Conservation (phyloP, 164 flowering plant genomes). For the Sedum album region DNA sequence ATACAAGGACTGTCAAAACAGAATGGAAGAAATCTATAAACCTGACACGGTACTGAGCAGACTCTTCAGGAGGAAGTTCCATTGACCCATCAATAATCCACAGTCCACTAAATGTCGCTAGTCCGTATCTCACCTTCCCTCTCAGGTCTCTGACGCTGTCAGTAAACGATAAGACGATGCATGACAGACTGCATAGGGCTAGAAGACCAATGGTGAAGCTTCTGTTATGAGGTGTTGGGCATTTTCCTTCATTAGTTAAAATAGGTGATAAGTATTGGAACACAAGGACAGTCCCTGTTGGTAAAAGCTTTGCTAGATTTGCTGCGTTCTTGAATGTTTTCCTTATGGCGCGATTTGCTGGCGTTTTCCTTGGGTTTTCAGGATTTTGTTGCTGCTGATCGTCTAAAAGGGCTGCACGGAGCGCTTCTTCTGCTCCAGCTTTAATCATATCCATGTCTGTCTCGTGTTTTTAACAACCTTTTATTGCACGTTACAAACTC, state of each 20-base stretch:
- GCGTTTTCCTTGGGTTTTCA: conserved; percentile 3
- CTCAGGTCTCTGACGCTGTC: conserved; percentile 10
- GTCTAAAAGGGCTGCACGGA: neutral
- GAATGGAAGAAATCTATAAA: conserved; percentile 12
- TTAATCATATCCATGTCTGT: neutral
- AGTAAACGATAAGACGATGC: conserved; percentile 7
- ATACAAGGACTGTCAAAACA: conserved; percentile 8
- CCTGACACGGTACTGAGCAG: neutral
- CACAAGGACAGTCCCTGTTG: conserved; percentile 12
- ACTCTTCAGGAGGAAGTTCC: conserved; percentile 1
- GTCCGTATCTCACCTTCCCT: conserved; percentile 10
- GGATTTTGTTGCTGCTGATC: neutral
- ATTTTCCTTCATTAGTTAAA: conserved; percentile 12
- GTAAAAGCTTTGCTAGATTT: conserved; percentile 10
- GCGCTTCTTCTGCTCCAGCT: neutral
- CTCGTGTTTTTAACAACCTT: neutral
- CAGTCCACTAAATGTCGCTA: conserved; percentile 5
- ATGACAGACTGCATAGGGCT: conserved; percentile 5
- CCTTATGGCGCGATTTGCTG: conserved; percentile 8
- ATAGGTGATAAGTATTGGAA: conserved; percentile 12
- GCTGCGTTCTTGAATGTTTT: conserved; percentile 11
- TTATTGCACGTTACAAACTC: neutral
- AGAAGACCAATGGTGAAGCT: conserved; percentile 6
- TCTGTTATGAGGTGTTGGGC: conserved; percentile 4
- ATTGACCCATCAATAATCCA: conserved; percentile 12